Evolutionary conservation across 441 rosid species (phyloP).

Genomic region (Dalechampia spathulata): DNA sequence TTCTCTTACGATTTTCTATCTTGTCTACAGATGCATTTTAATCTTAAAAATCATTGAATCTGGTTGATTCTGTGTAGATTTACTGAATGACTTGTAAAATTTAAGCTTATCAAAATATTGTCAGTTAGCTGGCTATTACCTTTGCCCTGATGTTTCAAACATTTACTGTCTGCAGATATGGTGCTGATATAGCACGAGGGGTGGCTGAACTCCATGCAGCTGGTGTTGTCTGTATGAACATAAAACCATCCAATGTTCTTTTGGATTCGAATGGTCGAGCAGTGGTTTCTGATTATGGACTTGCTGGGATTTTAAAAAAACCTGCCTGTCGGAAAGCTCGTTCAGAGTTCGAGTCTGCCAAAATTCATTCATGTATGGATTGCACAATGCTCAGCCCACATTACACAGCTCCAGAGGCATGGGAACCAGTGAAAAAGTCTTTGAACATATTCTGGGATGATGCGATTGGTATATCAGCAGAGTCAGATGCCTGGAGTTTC

Average conservation of each 20-base stretch:
- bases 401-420: conserved; percentile 95
- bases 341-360: conserved; percentile 60
- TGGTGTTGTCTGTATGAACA: conserved; percentile 91
- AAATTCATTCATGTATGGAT: conserved; percentile 78
- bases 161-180: conserved; percentile 61
- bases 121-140: neutral
- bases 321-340: conserved; percentile 72
- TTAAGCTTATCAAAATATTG: neutral
- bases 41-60: too few relatives aligned
- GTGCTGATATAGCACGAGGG: conserved; percentile 94
- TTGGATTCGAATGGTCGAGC: conserved; percentile 78
- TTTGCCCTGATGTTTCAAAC: conserved; percentile 18
- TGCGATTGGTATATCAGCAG: conserved; percentile 80
- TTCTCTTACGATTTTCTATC: too few relatives aligned
- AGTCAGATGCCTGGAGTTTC: conserved; percentile 99
- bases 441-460: conserved; percentile 94
- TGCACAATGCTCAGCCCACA: conserved; percentile 88
- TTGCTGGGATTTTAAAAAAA: conserved; percentile 85
- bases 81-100: neutral
- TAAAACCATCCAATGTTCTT: conserved; percentile 95
- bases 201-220: conserved; percentile 99
- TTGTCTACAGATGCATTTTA: too few relatives aligned
- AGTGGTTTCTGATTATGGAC: conserved; percentile 93
- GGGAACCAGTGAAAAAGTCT: conserved; percentile 96
- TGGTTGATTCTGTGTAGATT: too few relatives aligned